Conservation (phyloP, 2,329 filamentous ascomycete species). For the Colletotrichum coccodes region DNA sequence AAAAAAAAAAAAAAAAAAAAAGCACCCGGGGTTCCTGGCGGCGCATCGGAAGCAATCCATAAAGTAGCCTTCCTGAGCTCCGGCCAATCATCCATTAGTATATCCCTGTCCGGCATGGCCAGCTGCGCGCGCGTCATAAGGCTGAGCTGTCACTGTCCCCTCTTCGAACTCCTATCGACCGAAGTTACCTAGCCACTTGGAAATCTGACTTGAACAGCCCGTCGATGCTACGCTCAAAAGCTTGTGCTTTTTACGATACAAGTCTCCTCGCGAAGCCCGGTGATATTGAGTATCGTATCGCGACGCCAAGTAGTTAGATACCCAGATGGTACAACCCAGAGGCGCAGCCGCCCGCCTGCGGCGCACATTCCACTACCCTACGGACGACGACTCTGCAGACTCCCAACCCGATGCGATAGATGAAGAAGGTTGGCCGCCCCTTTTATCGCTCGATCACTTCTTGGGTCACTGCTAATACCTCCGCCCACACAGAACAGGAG, state of each 20-base stretch:
- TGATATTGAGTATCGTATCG: background rate
- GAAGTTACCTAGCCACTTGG: background rate
- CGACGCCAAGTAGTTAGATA: background rate
- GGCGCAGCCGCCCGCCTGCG: constrained; percentile 69
- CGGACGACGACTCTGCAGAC: constrained; percentile 66
- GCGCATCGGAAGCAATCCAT: background rate
- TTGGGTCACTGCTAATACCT: constrained; percentile 27
- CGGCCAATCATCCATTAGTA: constrained; percentile 13
- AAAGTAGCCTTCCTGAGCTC: background rate
- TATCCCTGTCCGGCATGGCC: background rate
- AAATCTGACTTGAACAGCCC: constrained; percentile 4
- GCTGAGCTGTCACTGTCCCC: constrained; percentile 12
- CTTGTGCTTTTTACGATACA: background rate
- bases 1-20: too few relatives aligned
- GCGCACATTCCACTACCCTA: constrained; percentile 80
- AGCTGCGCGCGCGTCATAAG: constrained; percentile 28
- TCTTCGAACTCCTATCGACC: background rate
- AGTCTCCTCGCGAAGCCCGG: background rate
- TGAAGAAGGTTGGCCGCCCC: constrained; percentile 69
- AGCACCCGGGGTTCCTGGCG: background rate
- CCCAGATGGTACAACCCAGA: constrained; percentile 36
- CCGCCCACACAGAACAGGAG: constrained; percentile 67
- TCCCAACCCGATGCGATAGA: constrained; percentile 72
- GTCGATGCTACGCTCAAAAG: background rate
- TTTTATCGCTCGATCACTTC: constrained; percentile 29